Base-by-base conservation (phyloP, 495 filamentous ascomycete genomes). In the Rhizodiscina lignyota region DNA sequence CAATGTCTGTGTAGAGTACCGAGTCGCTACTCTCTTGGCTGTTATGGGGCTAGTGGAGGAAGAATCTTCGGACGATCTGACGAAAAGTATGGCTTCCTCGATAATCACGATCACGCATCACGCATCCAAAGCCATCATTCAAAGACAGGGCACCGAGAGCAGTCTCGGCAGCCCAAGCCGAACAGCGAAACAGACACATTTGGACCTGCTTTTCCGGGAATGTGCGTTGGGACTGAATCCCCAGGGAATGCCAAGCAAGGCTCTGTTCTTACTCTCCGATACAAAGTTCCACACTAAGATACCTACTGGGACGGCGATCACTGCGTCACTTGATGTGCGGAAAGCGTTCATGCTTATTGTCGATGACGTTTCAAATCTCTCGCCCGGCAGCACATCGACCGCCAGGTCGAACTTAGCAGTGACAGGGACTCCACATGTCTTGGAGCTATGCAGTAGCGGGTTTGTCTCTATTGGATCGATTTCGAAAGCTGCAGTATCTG, bases 181-280 rank as follows among this genome's bases (percentile, higher is more conserved):
- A 40, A 43, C 36, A 12, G 45, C 31, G 37, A 50, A 39, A 35
- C 43, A 40, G 24, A 37, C 40, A 6, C 81, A 73, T 35, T 46
- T 96, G 30, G 75, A 92, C 35, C 45, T 96, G 4, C 61, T 72
- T 6, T 55, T 94, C 22, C 62, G 68, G 38, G 83, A 94, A 51
- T 89, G 79, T 45, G 63, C 84, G 15, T 27, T 96, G 18, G 87
- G 84, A 1, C 61, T 99, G 8, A 94, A 93, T 44, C 89, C 91
- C 2, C 70, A 82, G 2, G 74, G 73, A 3, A 59, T 79, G 2
- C 55, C 67, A 5, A 77, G 82, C 0, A 92, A 85, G 50, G 66
- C 75, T 28, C 56, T 85, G 0, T 44, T 93, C 16, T 78, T 89
- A 2, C 60, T 96, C 4, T 80, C 83, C 0, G 75, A 89, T 45